Base-by-base conservation (phyloP, 257 asterid genomes). In the Marsdenia floribunda region DNA sequence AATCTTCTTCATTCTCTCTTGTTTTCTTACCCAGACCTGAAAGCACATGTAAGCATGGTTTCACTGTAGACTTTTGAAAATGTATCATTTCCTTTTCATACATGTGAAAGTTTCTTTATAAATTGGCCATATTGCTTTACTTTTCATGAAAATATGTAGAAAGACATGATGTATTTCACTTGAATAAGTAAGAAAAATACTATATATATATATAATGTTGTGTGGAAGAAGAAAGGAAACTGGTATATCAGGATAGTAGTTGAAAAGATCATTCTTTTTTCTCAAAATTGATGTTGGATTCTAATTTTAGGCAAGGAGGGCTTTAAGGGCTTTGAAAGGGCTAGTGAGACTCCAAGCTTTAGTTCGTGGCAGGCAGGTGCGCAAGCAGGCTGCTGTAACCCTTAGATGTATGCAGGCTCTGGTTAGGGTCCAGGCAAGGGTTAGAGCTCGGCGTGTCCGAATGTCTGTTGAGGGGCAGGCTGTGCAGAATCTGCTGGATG, bases 401-500 rank as follows among this genome's bases (percentile, higher is more conserved):
- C 92, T 92, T 14, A 80, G 97, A 83, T 92, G 97, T 74, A 94
- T 94, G 99, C 99, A 94, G 80, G 99, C 99, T n/a, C 84, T 94
- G 61, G 99, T 94, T 59, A 87, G 99, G 44, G 96, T 94, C 2
- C 99, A 94, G 79, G 99, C 99, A 38, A 91, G 97, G 11, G 85
- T 94, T n/a, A 82, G 99, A 80, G 97, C 97, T 50, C 92, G 93
- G 22, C 91, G 87, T 58, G 99, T 90, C 3, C 86, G 99, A 13
- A 88, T 88, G 97, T 92, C 97, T 4, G 79, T 82, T 3, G 97
- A 94, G 70, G 99, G 99, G 24, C 96, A 87, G 71, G 97, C 97
- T 0, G 97, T 92, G 75, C 97, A 92, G 88, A 83, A 83, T 80
- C 22, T 89, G 52, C 79, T 94, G 12, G 92, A 94, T 26, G 95